Conservation (phyloP, 371 early-diverging fungal species). For the Enterospora canceri region DNA sequence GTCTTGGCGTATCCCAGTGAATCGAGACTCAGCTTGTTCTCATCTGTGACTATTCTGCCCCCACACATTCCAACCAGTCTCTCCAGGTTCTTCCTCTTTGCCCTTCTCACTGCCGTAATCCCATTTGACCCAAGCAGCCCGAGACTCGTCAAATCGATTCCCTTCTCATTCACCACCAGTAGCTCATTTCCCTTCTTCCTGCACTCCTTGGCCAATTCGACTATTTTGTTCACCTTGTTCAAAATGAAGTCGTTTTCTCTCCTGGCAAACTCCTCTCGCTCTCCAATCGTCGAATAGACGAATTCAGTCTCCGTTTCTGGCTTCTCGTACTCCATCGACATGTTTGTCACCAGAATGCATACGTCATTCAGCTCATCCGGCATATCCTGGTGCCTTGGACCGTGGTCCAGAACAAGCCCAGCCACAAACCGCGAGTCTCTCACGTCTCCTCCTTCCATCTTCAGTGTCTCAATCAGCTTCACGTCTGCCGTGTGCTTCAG, state of each 20-base stretch:
- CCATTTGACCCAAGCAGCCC: slow-evolving; percentile 87
- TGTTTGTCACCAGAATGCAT: slow-evolving; percentile 81
- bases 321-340: slow-evolving; percentile 98
- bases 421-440: slow-evolving; percentile 79
- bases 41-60: slow-evolving; percentile 84
- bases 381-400: slow-evolving; percentile 97
- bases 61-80: slow-evolving; percentile 90
- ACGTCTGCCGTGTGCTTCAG: slow-evolving; percentile 77
- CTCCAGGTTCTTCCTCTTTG: slow-evolving; percentile 98
- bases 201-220: slow-evolving; percentile 63
- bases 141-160: slow-evolving; percentile 91
- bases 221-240: slow-evolving; percentile 74
- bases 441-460: slow-evolving; percentile 90
- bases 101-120: slow-evolving; percentile 89
- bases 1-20: slow-evolving; percentile 79
- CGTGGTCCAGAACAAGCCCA: slow-evolving; percentile 97
- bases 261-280: slow-evolving; percentile 90
- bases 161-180: slow-evolving; percentile 95
- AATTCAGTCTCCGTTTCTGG: slow-evolving; percentile 98
- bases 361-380: slow-evolving; percentile 82
- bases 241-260: slow-evolving; percentile 89
- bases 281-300: slow-evolving; percentile 88
- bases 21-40: slow-evolving; percentile 74
- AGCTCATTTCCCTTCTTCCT: slow-evolving; percentile 79
- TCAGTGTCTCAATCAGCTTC: slow-evolving; percentile 99